Evolutionary conservation across 2,329 filamentous ascomycete species (phyloP).

Genomic region (Ceratocystis albifundus): DNA sequence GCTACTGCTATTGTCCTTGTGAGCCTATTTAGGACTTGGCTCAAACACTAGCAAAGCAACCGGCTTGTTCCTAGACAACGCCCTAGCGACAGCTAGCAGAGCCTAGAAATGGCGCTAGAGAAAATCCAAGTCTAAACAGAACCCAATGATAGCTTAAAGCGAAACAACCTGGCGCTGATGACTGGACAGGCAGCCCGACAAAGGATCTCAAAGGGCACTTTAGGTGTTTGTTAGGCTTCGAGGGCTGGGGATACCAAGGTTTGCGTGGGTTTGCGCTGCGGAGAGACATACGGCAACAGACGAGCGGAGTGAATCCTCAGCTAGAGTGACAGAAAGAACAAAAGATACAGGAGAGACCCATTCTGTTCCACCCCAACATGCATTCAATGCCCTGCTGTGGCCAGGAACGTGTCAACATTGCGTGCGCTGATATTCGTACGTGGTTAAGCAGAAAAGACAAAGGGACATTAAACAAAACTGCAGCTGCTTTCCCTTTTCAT

Average conservation of each 20-base stretch:
- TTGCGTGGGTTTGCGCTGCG: neutral
- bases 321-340: neutral
- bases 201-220: neutral
- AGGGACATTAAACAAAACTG: conserved; percentile 1
- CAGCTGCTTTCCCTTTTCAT: neutral
- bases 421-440: neutral
- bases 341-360: neutral
- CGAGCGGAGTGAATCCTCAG: neutral
- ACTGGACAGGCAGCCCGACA: neutral
- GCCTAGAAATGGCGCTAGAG: neutral
- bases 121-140: neutral
- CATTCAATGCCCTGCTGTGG: neutral
- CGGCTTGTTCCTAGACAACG: neutral
- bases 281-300: neutral
- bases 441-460: conserved; percentile 1
- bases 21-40: neutral
- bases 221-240: neutral
- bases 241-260: neutral
- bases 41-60: conserved; percentile 7
- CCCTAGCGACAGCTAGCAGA: neutral
- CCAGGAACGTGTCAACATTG: neutral
- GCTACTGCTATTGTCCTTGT: too few species aligned
- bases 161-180: neutral
- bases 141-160: neutral
- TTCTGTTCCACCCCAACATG: neutral